Conservation (phyloP, 306 rosid genomes). For the Vachellia pachyceras region DNA sequence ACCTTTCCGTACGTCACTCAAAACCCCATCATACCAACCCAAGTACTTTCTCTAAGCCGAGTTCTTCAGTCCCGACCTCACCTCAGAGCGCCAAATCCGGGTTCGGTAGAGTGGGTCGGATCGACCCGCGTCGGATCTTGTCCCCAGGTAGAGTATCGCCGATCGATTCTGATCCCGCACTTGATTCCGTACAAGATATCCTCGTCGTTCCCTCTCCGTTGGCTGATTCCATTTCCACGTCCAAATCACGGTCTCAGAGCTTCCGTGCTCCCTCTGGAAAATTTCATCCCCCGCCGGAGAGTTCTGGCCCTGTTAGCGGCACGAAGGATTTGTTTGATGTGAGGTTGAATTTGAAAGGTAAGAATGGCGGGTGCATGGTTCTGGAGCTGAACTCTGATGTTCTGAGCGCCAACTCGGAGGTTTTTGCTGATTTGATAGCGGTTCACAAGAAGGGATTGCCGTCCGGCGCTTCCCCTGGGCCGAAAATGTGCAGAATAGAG, state of each 20-base stretch:
- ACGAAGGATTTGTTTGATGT: conserved; percentile 62
- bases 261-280: conserved; percentile 54
- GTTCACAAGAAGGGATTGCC: conserved; percentile 50
- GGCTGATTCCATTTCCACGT: conserved; percentile 45
- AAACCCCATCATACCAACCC: conserved; percentile 50
- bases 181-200: conserved; percentile 40
- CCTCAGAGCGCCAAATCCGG: conserved; percentile 79
- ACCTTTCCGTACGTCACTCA: conserved; percentile 39
- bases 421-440: conserved; percentile 68
- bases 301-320: conserved; percentile 28
- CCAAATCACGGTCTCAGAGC: conserved; percentile 54
- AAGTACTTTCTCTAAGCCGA: conserved; percentile 46
- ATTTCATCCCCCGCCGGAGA: conserved; percentile 26
- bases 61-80: conserved; percentile 64
- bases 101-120: conserved; percentile 59
- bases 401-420: conserved; percentile 74
- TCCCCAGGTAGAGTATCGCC: conserved; percentile 96
- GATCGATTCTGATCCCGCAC: conserved; percentile 62
- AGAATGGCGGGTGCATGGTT: conserved; percentile 72
- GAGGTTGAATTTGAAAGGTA: conserved; percentile 86
- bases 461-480: conserved; percentile 42
- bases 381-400: conserved; percentile 77
- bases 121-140: conserved; percentile 91
- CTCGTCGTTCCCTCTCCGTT: conserved; percentile 38
- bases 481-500: conserved; percentile 78